These are phyloP conservation scores for Choanephora cucurbitarum DNA, from an alignment of 371 early-diverging fungal species.

Conservation along the genomic window DNA sequence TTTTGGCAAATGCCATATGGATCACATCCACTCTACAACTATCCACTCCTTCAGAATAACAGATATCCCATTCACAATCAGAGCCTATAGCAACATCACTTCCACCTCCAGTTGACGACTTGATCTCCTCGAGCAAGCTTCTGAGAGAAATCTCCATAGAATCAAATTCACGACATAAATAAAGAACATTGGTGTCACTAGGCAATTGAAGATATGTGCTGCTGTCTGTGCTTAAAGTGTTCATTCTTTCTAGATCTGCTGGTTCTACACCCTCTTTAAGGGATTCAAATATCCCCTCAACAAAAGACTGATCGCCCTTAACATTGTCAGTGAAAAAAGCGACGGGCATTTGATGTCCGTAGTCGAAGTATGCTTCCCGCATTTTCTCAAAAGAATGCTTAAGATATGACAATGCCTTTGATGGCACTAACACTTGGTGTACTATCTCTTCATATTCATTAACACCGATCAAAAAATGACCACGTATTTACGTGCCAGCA, in stretches of 20 bases:
- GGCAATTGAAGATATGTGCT: not conserved
- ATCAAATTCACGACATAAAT: not conserved
- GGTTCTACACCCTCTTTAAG: constrained; percentile 1
- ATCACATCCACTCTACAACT: not conserved
- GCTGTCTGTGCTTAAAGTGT: not conserved
- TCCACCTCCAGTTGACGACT: not conserved
- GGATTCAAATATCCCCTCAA: not conserved
- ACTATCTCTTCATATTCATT: constrained; percentile 6
- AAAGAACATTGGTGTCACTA: not conserved
- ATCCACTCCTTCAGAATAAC: not conserved
- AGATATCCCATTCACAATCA: not conserved
- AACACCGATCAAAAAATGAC: too few species aligned
- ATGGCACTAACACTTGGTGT: not conserved
- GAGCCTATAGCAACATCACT: not conserved
- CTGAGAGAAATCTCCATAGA: not conserved
- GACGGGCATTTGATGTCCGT: constrained; percentile 2
- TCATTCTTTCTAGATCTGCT: too few species aligned
- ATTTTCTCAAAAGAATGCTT: constrained; percentile 9
- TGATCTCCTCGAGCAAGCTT: not conserved
- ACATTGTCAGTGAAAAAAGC: constrained; percentile 7
- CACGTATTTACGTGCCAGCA: too few species aligned
- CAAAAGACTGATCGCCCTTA: not conserved
- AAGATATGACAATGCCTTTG: not conserved
- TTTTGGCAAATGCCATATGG: not conserved
- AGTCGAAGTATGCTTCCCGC: not conserved